A percentile compares a stretch with the other conserved stretches of the same genome.
phyloP scores from a whole-genome alignment of 1,284 basidiomycete species.

The Heliocybe sulcata region DNA sequence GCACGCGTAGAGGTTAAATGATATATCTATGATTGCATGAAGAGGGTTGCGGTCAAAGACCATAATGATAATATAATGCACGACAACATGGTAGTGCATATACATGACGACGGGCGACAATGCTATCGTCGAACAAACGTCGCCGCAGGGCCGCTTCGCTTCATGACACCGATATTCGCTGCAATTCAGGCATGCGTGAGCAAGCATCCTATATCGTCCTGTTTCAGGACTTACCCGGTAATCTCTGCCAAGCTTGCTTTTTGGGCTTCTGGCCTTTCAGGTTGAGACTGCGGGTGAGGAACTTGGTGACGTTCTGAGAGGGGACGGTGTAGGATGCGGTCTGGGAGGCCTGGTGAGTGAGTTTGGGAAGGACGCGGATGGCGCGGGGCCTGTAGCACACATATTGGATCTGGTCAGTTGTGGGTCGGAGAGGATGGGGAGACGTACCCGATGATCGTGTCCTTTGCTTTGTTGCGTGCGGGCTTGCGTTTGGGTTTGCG shows the following conservation, averaged over 20 bases:
- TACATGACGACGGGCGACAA: too few species aligned
- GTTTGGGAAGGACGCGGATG: slow-evolving; percentile 20
- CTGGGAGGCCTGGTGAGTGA: slow-evolving; percentile 12
- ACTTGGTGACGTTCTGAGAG: slow-evolving; percentile 18
- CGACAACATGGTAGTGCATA: too few species aligned
- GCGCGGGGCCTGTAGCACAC: slow-evolving; percentile 16
- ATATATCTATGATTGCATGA: too few species aligned
- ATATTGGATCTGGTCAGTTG: slow-evolving; percentile 10
- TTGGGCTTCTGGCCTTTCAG: slow-evolving; percentile 19
- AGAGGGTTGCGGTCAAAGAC: too few species aligned
- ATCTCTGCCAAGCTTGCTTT: slow-evolving; percentile 34
- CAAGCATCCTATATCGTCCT: neutral
- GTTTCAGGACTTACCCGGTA: slow-evolving; percentile 23
- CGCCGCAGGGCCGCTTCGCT: slow-evolving; percentile 8
- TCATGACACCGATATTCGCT: slow-evolving; percentile 11
- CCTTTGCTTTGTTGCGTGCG: slow-evolving; percentile 14
- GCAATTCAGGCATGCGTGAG: neutral
- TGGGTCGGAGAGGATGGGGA: slow-evolving; percentile 14
- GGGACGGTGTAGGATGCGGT: slow-evolving; percentile 20
- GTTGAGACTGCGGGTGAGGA: slow-evolving; percentile 20
- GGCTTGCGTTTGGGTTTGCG: slow-evolving; percentile 3
- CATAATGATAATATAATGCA: too few species aligned
- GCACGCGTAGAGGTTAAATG: too few species aligned
- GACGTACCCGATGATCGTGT: slow-evolving; percentile 17
- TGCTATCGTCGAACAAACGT: slow-evolving; percentile 10